A percentile compares a stretch with the other conserved stretches of the same genome.
phyloP scores from a whole-genome alignment of 2,329 filamentous ascomycete genomes.

The Cladorrhinum sp. region DNA sequence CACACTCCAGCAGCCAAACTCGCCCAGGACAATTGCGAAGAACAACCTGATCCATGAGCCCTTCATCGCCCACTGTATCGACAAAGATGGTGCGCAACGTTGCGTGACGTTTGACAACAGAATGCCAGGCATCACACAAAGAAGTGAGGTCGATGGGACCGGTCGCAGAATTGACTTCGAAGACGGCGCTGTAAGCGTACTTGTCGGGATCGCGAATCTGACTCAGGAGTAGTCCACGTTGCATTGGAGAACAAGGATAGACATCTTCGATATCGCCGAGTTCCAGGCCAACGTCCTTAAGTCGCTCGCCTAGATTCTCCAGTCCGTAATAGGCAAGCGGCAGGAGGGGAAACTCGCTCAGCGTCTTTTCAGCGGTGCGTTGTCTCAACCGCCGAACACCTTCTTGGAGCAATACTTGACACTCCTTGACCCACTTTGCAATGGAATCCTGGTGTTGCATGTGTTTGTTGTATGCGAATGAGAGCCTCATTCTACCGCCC shows the following conservation, averaged over 20 bases:
- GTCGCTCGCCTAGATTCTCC: constrained; percentile 25
- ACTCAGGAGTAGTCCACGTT: constrained; percentile 38
- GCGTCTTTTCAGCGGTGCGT: constrained; percentile 25
- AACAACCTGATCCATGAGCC: constrained; percentile 34
- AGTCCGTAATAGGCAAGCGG: constrained; percentile 31
- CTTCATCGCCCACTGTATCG: constrained; percentile 28
- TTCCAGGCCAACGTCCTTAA: constrained; percentile 22
- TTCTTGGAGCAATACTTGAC: constrained; percentile 24
- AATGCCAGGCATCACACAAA: constrained; percentile 25
- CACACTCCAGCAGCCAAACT: constrained; percentile 9
- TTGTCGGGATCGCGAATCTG: constrained; percentile 28
- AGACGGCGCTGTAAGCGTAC: constrained; percentile 26
- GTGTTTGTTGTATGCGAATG: constrained; percentile 26
- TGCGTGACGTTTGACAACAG: constrained; percentile 31
- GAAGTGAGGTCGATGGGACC: constrained; percentile 11
- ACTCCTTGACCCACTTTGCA: constrained; percentile 16
- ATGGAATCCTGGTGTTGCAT: constrained; percentile 26
- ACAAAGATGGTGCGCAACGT: constrained; percentile 35
- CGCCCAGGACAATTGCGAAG: constrained; percentile 19
- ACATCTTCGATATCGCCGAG: constrained; percentile 33
- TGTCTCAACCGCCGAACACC: constrained; percentile 15
- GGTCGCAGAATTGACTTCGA: constrained; percentile 17
- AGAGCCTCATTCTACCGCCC: constrained; percentile 28
- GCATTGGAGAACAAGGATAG: constrained; percentile 39
- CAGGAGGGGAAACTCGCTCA: constrained; percentile 36